These are phyloP conservation scores for Coniophora puteana DNA, from an alignment of 1,284 basidiomycete species.

Conservation along the genomic window DNA sequence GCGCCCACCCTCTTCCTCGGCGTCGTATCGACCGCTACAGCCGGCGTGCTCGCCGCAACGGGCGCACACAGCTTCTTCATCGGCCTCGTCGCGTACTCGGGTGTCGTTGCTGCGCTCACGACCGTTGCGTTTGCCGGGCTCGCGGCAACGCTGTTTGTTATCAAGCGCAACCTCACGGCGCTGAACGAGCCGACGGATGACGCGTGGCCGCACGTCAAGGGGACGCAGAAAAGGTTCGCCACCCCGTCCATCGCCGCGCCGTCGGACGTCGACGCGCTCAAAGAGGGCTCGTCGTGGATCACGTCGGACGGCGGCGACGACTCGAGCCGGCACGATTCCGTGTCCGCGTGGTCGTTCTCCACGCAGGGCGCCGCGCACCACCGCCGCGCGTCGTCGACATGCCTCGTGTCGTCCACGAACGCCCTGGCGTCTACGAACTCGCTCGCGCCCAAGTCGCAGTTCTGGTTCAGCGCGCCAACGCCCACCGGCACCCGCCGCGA, in stretches of 20 bases:
- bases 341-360: slow-evolving; percentile 68
- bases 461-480: slow-evolving; percentile 52
- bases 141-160: slow-evolving; percentile 53
- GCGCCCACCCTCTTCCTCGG: slow-evolving; percentile 52
- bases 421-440: slow-evolving; percentile 39
- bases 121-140: slow-evolving; percentile 51
- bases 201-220: slow-evolving; percentile 51
- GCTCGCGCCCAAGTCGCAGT: slow-evolving; percentile 53
- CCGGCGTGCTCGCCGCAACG: slow-evolving; percentile 53
- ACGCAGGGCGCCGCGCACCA: slow-evolving; percentile 51
- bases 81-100: slow-evolving; percentile 57
- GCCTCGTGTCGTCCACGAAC: slow-evolving; percentile 14
- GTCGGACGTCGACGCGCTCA: slow-evolving; percentile 66
- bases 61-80: slow-evolving; percentile 51
- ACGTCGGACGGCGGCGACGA: slow-evolving; percentile 56
- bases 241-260: slow-evolving; percentile 65
- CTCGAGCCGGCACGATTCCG: slow-evolving; percentile 51
- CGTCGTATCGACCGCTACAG: slow-evolving; percentile 51
- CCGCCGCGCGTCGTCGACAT: slow-evolving; percentile 18
- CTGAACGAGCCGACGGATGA: slow-evolving; percentile 47
- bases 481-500: slow-evolving; percentile 28
- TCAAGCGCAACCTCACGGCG: slow-evolving; percentile 57
- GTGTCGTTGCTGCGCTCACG: slow-evolving; percentile 47
- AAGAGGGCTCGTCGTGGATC: slow-evolving; percentile 72
- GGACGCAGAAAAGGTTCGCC: slow-evolving; percentile 51